These are phyloP conservation scores for Dryadomyces sulphureus DNA, from an alignment of 2,329 filamentous ascomycete species.

Conservation along the genomic window DNA sequence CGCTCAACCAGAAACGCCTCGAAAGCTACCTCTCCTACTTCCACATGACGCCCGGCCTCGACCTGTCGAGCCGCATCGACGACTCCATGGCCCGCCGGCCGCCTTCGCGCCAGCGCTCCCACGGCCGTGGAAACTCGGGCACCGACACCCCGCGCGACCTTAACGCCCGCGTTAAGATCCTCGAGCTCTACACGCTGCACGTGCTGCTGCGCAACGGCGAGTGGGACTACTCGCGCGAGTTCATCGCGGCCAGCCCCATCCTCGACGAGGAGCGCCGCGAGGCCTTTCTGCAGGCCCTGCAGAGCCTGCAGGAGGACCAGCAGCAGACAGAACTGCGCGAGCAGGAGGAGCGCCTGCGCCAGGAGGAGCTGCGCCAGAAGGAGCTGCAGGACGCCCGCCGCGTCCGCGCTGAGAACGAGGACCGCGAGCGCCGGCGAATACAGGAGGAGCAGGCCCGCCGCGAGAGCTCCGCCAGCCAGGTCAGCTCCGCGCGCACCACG, in stretches of 20 bases:
- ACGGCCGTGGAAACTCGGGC: conserved; percentile 34
- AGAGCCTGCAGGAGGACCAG: conserved; percentile 73
- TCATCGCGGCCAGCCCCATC: conserved; percentile 73
- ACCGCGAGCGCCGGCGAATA: conserved; percentile 33
- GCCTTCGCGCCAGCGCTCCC: conserved; percentile 26
- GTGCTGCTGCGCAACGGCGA: conserved; percentile 87
- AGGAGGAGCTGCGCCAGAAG: conserved; percentile 40
- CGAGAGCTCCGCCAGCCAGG: conserved; percentile 27
- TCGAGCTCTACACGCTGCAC: conserved; percentile 90
- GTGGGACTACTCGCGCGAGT: conserved; percentile 90
- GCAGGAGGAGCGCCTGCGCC: conserved; percentile 39
- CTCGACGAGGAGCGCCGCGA: conserved; percentile 87
- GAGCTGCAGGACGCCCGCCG: conserved; percentile 43
- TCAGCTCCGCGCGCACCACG: background rate
- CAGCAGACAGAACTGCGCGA: conserved; percentile 53
- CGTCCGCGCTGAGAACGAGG: conserved; percentile 43
- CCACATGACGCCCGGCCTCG: conserved; percentile 47
- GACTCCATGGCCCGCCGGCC: conserved; percentile 23
- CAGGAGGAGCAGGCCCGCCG: conserved; percentile 37
- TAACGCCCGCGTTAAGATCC: conserved; percentile 72
- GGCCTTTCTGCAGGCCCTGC: conserved; percentile 72
- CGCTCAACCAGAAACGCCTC: conserved; percentile 70
- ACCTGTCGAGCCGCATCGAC: conserved; percentile 48
- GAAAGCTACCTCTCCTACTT: conserved; percentile 79
- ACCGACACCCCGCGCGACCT: conserved; percentile 75